A percentile compares a stretch with the other conserved stretches of the same genome.
Evolutionary conservation across 208 protist species (phyloP).

Genomic region (Crithidia mellificae): DNA sequence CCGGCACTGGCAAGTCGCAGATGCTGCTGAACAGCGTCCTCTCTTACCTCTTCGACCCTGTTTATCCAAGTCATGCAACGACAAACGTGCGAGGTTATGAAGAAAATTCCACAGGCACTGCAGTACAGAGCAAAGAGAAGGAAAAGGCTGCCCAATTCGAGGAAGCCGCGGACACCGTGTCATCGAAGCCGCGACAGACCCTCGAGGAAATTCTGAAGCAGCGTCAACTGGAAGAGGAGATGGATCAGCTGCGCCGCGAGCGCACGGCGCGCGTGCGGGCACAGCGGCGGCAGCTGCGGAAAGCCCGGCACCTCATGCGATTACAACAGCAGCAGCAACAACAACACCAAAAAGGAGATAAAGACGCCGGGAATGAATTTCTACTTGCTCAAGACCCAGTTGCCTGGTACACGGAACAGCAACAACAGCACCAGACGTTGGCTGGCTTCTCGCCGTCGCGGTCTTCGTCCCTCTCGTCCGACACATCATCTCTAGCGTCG

Average conservation of each 20-base stretch:
- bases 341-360: too few relatives aligned
- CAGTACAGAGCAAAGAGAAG: not conserved
- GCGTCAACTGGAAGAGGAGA: conserved; percentile 38
- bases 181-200: conserved; percentile 5
- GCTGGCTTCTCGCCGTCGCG: not conserved
- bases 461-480: conserved; percentile 13
- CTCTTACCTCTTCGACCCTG: conserved; percentile 56
- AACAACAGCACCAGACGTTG: not conserved
- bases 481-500: not conserved
- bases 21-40: conserved; percentile 90
- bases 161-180: not conserved
- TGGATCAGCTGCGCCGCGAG: conserved; percentile 19
- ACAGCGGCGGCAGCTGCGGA: conserved; percentile 23
- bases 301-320: conserved; percentile 21
- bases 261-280: conserved; percentile 26
- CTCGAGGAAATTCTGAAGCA: conserved; percentile 33
- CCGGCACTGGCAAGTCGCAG: conserved; percentile 95
- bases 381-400: conserved; percentile 28
- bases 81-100: not conserved
- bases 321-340: conserved; percentile 18
- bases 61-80: not conserved
- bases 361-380: conserved; percentile 9
- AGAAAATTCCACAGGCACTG: not conserved
- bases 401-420: conserved; percentile 26
- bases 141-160: not conserved